Base-by-base conservation (phyloP, 2,329 filamentous ascomycete species). In the Fragosphaeria purpurea region DNA sequence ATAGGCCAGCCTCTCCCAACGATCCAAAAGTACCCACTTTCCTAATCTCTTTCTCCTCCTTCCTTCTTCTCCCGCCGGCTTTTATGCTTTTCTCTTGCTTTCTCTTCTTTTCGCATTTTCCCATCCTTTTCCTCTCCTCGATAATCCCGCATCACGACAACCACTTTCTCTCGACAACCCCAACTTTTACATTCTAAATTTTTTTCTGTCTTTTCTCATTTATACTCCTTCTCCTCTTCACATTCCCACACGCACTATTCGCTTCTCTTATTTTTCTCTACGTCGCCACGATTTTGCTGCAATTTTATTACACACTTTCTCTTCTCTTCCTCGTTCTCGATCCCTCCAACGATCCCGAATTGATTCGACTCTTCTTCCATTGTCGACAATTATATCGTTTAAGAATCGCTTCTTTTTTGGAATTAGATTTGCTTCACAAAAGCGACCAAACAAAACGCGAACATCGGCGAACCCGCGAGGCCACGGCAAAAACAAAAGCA, bases 11-110 rank as follows among this genome's bases (percentile, higher is more conserved):
- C 35, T 37, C 7, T 11, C 47, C 40, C 47, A 34, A 35, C 42
- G 42, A 41, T 34, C 44, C 50, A 49, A 52, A 52, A 49, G 46
- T 52, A 46, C 50, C 37, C 40, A 33, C 44, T 46, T 39, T 37
- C 50, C 50, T 46, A 52, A 52, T 52, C 50, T 46, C 40, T 46
- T 22, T 45, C 37, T 40, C 40, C 22, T 31, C 34, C 41, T 48
- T n/a, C 32, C 31, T 30, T 47, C 38, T 47, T 35, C 39, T 42
- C 9, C 22, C 22, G 12, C 46, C 22, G 22, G 22, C 22, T 22
- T 22, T 22, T 22, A 22, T 43, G 6, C 40, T 32, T 43, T 43
- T 44, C 30, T 37, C 34, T 39, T 37, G 31, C 48, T 38, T 43
- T 30, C 39, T 32, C 30, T n/a, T 37, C 7, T 37, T 11, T 37